Evolutionary conservation across 768 basidiomycete genomes (phyloP).

Genomic region (Pisolithus marmoratus): DNA sequence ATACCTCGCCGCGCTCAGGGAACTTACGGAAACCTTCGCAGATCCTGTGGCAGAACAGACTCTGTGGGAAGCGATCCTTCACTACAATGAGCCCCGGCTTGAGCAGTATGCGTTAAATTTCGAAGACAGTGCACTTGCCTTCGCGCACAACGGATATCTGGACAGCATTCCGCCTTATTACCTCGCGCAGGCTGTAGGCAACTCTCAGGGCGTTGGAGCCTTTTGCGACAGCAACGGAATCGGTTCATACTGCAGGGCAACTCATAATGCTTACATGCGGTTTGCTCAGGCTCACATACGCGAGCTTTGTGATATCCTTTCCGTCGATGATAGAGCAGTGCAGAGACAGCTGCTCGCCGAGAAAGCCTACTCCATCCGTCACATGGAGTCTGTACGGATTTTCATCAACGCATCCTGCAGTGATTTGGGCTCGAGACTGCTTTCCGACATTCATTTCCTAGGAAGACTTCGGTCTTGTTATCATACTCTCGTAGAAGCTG

Average conservation of each 20-base stretch:
- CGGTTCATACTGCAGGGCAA: not conserved
- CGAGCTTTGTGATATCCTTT: not conserved
- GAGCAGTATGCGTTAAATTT: not conserved
- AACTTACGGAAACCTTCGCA: not conserved
- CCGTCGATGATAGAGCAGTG: no score
- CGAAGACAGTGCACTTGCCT: not conserved
- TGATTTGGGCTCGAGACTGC: not conserved
- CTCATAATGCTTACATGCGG: not conserved
- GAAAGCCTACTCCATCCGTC: not conserved
- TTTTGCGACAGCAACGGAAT: not conserved
- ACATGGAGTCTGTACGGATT: not conserved
- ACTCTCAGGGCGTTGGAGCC: not conserved
- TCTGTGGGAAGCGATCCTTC: not conserved
- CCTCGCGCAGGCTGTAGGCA: not conserved
- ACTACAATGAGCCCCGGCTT: not conserved
- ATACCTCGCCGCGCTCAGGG: no score
- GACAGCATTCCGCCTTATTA: not conserved
- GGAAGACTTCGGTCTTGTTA: not conserved
- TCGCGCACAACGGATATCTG: not conserved
- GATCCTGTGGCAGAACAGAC: not conserved
- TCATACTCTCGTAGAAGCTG: not conserved
- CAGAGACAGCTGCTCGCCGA: not conserved
- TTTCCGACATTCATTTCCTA: not conserved
- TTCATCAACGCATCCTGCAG: not conserved
- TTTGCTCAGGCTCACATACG: not conserved